phyloP scores from a whole-genome alignment of 2,329 filamentous ascomycete genomes.

The Epichloe sibirici region DNA sequence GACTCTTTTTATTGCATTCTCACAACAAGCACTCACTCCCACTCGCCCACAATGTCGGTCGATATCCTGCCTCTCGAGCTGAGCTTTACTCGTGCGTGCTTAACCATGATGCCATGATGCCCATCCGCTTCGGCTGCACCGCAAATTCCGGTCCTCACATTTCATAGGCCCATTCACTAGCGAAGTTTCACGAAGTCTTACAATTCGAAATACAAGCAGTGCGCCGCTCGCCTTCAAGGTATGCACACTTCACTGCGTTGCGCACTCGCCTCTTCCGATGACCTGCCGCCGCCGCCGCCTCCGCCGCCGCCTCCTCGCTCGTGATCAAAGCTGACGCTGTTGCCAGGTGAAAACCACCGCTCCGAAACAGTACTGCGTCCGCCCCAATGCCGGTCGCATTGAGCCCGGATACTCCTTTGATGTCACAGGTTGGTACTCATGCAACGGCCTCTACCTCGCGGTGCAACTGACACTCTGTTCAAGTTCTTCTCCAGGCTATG shows the following conservation, averaged over 20 bases:
- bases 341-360: constrained; percentile 93
- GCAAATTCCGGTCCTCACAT: constrained; percentile 7
- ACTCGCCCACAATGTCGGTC: constrained; percentile 63
- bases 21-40: background rate
- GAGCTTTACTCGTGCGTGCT: constrained; percentile 73
- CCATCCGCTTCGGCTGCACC: background rate
- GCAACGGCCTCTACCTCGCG: no score
- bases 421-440: constrained; percentile 56
- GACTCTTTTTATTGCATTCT: background rate
- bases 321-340: background rate
- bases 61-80: constrained; percentile 87
- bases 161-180: constrained; percentile 50
- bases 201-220: constrained; percentile 51
- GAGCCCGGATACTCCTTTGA: constrained; percentile 83
- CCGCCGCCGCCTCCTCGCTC: background rate
- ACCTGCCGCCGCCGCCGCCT: background rate
- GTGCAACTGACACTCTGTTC: constrained; percentile 10
- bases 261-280: background rate
- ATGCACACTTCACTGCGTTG: constrained; percentile 17
- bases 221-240: constrained; percentile 60
- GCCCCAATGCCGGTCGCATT: constrained; percentile 92
- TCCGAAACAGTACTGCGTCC: constrained; percentile 98
- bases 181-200: constrained; percentile 53
- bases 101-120: background rate
- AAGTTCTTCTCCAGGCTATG: constrained; percentile 95